Conservation (phyloP, 2,329 filamentous ascomycete genomes). For the Sporothrix brasiliensis region DNA sequence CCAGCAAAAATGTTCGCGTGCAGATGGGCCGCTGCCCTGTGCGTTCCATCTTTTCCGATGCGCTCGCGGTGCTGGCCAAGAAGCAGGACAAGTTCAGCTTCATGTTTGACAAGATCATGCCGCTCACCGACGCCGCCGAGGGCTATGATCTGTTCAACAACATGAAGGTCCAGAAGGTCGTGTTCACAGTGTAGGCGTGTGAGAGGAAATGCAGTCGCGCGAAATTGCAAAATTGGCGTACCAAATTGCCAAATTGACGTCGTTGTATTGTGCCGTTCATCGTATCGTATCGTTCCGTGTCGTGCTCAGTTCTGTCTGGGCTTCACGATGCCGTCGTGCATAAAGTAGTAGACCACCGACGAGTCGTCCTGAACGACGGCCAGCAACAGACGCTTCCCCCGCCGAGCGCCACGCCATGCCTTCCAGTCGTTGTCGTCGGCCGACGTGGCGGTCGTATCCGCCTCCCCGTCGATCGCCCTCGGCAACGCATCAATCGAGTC, state of each 20-base stretch:
- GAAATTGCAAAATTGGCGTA: too few relatives aligned
- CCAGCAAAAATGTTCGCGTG: slow-evolving; percentile 69
- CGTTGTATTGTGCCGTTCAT: background rate
- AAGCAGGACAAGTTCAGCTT: slow-evolving; percentile 71
- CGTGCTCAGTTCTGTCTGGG: slow-evolving; percentile 73
- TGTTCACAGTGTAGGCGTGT: slow-evolving; percentile 57
- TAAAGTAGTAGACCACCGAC: slow-evolving; percentile 80
- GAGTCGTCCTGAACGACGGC: slow-evolving; percentile 78
- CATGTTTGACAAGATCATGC: slow-evolving; percentile 77
- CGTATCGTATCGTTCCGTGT: background rate
- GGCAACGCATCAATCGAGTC: slow-evolving; percentile 59
- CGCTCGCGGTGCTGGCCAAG: slow-evolving; percentile 65
- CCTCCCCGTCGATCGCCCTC: slow-evolving; percentile 41
- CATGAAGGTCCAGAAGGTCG: slow-evolving; percentile 73
- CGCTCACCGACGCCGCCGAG: slow-evolving; percentile 65
- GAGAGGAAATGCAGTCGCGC: background rate
- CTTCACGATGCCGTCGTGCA: slow-evolving; percentile 86
- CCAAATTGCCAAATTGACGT: too few relatives aligned
- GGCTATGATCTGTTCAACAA: slow-evolving; percentile 73
- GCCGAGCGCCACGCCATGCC: slow-evolving; percentile 50
- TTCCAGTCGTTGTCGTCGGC: slow-evolving; percentile 40
- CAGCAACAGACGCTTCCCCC: slow-evolving; percentile 70
- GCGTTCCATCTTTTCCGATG: slow-evolving; percentile 67
- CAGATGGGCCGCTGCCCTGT: slow-evolving; percentile 80
- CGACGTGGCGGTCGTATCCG: slow-evolving; percentile 35